phyloP scores from a whole-genome alignment of 106 monocot genomes.

The Xerophyta viscosa region DNA sequence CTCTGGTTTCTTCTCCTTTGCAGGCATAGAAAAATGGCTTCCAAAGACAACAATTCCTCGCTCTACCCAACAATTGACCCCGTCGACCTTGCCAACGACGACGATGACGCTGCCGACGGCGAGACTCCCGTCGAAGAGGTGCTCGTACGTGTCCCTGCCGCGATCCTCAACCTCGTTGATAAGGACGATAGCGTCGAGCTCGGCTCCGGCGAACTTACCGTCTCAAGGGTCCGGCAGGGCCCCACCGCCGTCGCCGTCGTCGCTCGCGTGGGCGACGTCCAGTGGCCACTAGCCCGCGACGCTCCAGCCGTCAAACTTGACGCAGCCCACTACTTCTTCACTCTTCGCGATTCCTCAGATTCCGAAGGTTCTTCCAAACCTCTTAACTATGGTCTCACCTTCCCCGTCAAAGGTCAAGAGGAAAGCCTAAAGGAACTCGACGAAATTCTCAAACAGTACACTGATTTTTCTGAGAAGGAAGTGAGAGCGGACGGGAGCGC shows the following conservation, averaged over 20 bases:
- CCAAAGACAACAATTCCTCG: not conserved
- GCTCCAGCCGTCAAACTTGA: conserved; percentile 78
- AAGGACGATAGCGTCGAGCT: conserved; percentile 55
- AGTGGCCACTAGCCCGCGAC: conserved; percentile 87
- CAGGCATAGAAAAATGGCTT: not conserved
- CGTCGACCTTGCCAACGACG: not conserved
- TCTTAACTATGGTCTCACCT: conserved; percentile 84
- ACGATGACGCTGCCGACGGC: not conserved
- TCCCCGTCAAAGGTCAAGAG: conserved; percentile 72
- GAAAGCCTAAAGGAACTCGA: conserved; percentile 39
- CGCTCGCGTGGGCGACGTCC: conserved; percentile 46
- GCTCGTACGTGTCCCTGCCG: conserved; percentile 61
- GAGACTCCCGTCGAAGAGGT: conserved; percentile 56
- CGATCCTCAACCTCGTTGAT: conserved; percentile 91
- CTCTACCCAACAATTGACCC: not conserved
- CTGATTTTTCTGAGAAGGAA: conserved; percentile 66
- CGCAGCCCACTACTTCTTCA: conserved; percentile 86
- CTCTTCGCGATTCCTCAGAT: conserved; percentile 21
- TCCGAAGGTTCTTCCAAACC: conserved; percentile 13
- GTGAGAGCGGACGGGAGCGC: conserved; percentile 10
- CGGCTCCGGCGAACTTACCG: conserved; percentile 60
- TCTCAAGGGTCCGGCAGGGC: conserved; percentile 57
- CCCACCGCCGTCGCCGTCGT: conserved; percentile 57
- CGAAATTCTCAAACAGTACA: conserved; percentile 36
- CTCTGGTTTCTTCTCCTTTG: not conserved